phyloP scores from a whole-genome alignment of 441 rosid genomes.

The Corymbia citriodora region DNA sequence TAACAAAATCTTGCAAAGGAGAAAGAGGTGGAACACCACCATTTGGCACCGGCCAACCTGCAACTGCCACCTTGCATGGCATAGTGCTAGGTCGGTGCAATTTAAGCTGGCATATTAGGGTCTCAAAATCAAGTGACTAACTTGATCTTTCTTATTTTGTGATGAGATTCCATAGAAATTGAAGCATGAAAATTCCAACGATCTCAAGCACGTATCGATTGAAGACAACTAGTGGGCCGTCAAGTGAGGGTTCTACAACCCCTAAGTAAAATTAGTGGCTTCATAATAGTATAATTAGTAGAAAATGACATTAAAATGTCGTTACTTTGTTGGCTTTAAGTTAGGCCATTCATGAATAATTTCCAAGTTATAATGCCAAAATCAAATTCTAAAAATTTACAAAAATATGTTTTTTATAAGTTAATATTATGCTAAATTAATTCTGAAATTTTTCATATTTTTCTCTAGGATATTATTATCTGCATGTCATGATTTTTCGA shows the following conservation, averaged over 20 bases:
- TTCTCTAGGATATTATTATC: background rate
- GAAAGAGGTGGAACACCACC: background rate
- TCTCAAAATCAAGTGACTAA: background rate
- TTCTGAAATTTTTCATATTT: too few relatives aligned
- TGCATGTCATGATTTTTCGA: background rate
- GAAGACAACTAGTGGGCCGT: background rate
- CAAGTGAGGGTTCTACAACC: background rate
- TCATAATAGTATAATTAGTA: too few relatives aligned
- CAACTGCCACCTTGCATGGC: too few relatives aligned
- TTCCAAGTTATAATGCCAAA: too few relatives aligned
- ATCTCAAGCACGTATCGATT: background rate
- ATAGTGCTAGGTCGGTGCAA: background rate
- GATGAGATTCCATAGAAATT: background rate
- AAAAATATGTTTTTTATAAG: background rate
- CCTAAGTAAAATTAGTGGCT: fast-evolving
- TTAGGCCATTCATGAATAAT: background rate
- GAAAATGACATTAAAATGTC: too few relatives aligned
- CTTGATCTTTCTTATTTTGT: background rate
- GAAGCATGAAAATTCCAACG: background rate
- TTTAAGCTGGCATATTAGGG: background rate
- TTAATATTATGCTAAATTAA: background rate
- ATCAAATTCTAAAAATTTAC: background rate
- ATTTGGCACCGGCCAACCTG: background rate
- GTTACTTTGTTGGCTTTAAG: background rate
- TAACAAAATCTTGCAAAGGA: background rate